Evolutionary conservation across 371 early-diverging fungal genomes (phyloP), one percentile per base, ranked within the genome.

Genomic region (Mucor plumbeus): DNA sequence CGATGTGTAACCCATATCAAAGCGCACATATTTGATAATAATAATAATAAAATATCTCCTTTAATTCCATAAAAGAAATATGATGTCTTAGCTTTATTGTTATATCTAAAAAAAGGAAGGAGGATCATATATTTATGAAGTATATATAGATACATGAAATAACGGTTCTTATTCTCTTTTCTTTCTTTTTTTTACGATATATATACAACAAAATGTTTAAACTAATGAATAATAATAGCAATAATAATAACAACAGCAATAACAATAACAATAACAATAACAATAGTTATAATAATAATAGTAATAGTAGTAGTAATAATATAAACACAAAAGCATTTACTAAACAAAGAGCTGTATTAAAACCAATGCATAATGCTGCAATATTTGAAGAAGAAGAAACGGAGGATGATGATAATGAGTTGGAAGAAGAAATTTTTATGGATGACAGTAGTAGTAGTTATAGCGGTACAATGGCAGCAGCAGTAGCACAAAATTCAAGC

Each of bases 331-430:
- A 62, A 33, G 2, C 58, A 5, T 70, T 50, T 21, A 34, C 58
- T 1, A 65, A 70, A 36, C 70, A 70, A 58, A 61, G 70, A 35
- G 70, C 70, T 7, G 19, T 21, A 5, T 35, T 65, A 34, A 70
- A 61, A 15, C 65, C 71, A 7, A 41, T 58, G 5, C 63, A 62
- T 33, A 41, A 57, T 38, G 33, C 7, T 0, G 34, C 35, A 2
- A 15, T 43, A n/a, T 64, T 33, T 47, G 60, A 67, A 40, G 62
- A 62, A 57, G 68, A 68, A 15, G 63, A 63, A 50, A 35, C 31
- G 19, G 63, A 68, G 15, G 43, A 63, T 14, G 64, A 53, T 11
- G 26, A 43, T 14, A 38, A 15, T 10, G 53, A 26, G 26, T 10
- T 50, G 50, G 67, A 60, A 21, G 61, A 64, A 43, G 43, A 58